Percentiles rank a stretch among this genome's conserved stretches.
These are phyloP conservation scores for Haplosporangium gracile DNA, from an alignment of 192 early-diverging fungal genomes.

Conservation along the genomic window DNA sequence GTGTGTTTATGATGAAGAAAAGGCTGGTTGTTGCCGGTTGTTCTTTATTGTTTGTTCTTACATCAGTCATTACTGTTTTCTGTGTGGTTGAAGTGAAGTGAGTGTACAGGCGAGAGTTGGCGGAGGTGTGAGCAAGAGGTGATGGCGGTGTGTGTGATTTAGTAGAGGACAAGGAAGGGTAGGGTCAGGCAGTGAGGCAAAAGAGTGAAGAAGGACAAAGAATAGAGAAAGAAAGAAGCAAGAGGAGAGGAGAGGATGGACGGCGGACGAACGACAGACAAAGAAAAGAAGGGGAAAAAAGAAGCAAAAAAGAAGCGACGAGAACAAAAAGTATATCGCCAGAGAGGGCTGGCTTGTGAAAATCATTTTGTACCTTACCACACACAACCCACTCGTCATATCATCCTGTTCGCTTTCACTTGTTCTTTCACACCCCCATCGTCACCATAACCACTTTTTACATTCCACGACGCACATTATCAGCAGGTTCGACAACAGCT, in stretches of 20 bases:
- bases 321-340: neutral
- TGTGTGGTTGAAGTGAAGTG: neutral
- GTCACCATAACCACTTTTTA: too few relatives aligned
- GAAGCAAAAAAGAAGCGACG: neutral
- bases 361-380: neutral
- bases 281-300: neutral
- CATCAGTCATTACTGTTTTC: slow-evolving; percentile 9
- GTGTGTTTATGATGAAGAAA: too few relatives aligned
- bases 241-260: neutral
- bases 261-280: neutral
- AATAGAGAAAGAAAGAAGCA: neutral
- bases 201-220: neutral
- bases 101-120: neutral
- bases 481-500: too few relatives aligned
- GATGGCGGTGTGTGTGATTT: neutral
- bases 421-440: neutral
- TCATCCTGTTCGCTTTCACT: neutral
- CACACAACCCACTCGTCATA: neutral
- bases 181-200: neutral
- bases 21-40: neutral
- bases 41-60: slow-evolving; percentile 2
- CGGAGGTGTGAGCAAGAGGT: neutral
- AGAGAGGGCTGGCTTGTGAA: too few relatives aligned
- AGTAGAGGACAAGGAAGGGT: neutral
- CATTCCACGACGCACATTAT: too few relatives aligned